Percentiles rank a stretch among this genome's conserved stretches.
Evolutionary conservation across 495 filamentous ascomycete species (phyloP).

Genomic region (Cetradonia linearis): DNA sequence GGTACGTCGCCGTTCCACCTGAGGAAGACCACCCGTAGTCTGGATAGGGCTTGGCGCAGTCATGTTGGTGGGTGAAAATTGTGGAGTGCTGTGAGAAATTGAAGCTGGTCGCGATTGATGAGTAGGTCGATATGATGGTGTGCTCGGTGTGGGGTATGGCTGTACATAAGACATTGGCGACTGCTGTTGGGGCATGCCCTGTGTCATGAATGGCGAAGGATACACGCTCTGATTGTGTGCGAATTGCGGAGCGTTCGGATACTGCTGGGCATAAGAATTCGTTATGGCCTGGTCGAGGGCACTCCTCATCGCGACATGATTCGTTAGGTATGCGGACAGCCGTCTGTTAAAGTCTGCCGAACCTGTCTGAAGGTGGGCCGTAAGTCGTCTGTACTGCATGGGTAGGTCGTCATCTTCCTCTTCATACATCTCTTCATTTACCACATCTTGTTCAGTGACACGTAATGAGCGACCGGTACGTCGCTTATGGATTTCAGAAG

Average conservation of each 20-base stretch:
- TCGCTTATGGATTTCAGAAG: constrained; percentile 82
- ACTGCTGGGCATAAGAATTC: constrained; percentile 39
- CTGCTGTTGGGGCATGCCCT: constrained; percentile 28
- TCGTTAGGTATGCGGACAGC: constrained; percentile 48
- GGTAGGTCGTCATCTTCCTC: constrained; percentile 67
- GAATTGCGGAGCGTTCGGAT: constrained; percentile 34
- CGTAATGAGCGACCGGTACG: constrained; percentile 76
- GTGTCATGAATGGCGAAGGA: constrained; percentile 34
- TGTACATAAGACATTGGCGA: constrained; percentile 30
- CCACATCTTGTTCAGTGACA: constrained; percentile 79
- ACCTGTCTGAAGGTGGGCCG: constrained; percentile 43
- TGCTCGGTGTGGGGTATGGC: constrained; percentile 29
- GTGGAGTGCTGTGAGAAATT: constrained; percentile 24
- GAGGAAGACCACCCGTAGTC: constrained; percentile 6
- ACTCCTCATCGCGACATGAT: constrained; percentile 47
- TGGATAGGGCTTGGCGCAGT: constrained; percentile 25
- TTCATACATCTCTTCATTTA: constrained; percentile 95
- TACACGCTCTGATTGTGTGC: constrained; percentile 32
- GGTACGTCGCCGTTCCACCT: constrained; percentile 29
- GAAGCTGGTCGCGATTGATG: constrained; percentile 34
- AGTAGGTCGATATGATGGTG: constrained; percentile 24
- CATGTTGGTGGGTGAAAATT: constrained; percentile 19
- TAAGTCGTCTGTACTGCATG: constrained; percentile 43
- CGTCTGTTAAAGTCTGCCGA: constrained; percentile 47
- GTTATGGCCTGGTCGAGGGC: constrained; percentile 41